Percentiles rank a stretch among this genome's conserved stretches.
These are phyloP conservation scores for Thermoascus crustaceus DNA, from an alignment of 2,329 filamentous ascomycete genomes.

Conservation along the genomic window DNA sequence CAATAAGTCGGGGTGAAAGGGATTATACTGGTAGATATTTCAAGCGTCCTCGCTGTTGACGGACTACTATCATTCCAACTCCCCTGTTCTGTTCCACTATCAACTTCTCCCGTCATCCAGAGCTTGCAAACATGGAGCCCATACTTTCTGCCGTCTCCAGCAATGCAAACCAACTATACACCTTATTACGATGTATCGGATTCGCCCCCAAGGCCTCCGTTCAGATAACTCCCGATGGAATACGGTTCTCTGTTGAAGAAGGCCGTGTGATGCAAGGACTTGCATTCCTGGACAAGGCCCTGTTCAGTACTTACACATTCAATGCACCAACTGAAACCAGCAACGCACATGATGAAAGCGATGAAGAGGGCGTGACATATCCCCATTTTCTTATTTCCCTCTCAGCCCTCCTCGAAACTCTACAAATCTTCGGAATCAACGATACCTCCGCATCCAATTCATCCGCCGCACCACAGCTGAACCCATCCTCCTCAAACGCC, in stretches of 20 bases:
- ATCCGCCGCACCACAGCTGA: constrained; percentile 21
- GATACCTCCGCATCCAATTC: constrained; percentile 40
- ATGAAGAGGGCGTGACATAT: constrained; percentile 29
- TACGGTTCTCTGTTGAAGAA: constrained; percentile 83
- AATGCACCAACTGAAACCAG: constrained; percentile 37
- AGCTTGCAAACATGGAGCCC: constrained; percentile 25
- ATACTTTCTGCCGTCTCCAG: constrained; percentile 55
- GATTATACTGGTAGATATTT: constrained; percentile 26
- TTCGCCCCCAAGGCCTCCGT: constrained; percentile 54
- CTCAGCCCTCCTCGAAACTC: constrained; percentile 76
- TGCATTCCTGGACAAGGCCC: constrained; percentile 76
- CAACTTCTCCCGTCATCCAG: no score
- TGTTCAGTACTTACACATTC: constrained; percentile 81
- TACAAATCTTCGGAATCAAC: constrained; percentile 88
- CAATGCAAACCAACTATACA: constrained; percentile 53
- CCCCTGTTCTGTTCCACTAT: no score
- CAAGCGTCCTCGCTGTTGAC: constrained; percentile 10
- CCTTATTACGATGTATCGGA: constrained; percentile 54
- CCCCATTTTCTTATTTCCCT: constrained; percentile 83
- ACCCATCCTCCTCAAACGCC: constrained; percentile 51
- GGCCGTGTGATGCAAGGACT: constrained; percentile 83
- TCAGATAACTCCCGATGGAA: constrained; percentile 74
- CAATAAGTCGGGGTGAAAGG: constrained; percentile 23
- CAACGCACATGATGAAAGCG: constrained; percentile 10
- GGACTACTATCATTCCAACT: no score